phyloP scores from a whole-genome alignment of 768 basidiomycete species.

The Termitomyces sp. region DNA sequence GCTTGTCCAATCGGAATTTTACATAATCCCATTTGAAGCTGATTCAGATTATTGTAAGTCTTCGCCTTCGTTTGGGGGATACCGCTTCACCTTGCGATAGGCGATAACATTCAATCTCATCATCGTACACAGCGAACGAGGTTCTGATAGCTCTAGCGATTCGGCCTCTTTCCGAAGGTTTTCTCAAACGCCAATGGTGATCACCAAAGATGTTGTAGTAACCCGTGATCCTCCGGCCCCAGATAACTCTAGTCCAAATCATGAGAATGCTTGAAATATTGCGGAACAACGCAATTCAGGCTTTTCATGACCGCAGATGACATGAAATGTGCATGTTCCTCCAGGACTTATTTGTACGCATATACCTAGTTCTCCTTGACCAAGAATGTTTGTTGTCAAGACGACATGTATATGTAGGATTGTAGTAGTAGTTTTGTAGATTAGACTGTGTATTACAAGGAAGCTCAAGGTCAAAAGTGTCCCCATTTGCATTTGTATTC shows the following conservation, averaged over 20 bases:
- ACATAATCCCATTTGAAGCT: background rate
- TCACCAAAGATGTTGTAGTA: conserved; percentile 10
- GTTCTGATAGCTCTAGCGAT: background rate
- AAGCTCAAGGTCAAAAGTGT: background rate
- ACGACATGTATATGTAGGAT: background rate
- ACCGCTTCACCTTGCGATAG: background rate
- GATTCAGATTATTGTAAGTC: conserved; percentile 10
- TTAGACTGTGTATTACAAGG: background rate
- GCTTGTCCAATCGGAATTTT: background rate
- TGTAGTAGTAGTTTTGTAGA: background rate
- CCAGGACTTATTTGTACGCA: background rate
- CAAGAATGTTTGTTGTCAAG: background rate
- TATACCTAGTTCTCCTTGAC: background rate
- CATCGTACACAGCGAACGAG: conserved; percentile 4
- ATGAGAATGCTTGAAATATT: background rate
- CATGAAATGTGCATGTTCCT: background rate
- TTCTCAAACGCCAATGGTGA: conserved; percentile 4
- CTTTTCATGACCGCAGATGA: background rate
- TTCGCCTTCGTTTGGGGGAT: background rate
- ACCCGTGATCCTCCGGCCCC: conserved; percentile 1
- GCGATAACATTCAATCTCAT: conserved; percentile 12
- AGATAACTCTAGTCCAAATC: background rate
- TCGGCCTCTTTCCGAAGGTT: conserved; percentile 1
- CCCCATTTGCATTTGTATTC: background rate
- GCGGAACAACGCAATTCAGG: background rate